Evolutionary conservation across 129 eudicot genomes (phyloP).

Genomic region (Pulicaria dysenterica): DNA sequence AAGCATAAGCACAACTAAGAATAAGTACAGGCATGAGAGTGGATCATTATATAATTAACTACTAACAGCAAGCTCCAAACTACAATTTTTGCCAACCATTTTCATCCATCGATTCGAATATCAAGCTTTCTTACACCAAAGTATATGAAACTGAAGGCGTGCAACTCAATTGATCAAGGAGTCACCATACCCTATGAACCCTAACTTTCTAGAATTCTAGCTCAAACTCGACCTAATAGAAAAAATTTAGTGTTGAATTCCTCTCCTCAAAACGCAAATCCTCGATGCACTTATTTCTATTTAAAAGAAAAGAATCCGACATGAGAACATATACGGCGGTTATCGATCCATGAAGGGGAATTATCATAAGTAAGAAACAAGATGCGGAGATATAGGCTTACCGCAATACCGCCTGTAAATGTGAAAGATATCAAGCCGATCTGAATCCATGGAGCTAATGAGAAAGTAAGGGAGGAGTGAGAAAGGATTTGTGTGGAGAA

Average conservation of each 20-base stretch:
- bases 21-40: not conserved
- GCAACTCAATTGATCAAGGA: not conserved
- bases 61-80: constrained; percentile 10
- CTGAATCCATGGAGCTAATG: constrained; percentile 44
- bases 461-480: not conserved
- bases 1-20: too few relatives aligned
- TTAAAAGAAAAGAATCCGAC: constrained; percentile 6
- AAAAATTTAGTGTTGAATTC: not conserved
- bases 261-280: not conserved
- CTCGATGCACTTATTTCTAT: not conserved
- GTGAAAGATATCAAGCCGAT: constrained; percentile 44
- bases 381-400: constrained; percentile 16
- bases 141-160: not conserved
- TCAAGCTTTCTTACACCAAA: not conserved
- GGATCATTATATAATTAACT: not conserved
- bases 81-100: not conserved
- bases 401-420: constrained; percentile 61
- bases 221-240: not conserved
- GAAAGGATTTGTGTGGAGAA: not conserved
- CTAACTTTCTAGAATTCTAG: constrained; percentile 14
- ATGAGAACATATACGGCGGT: not conserved
- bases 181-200: not conserved
- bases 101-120: not conserved
- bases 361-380: not conserved
- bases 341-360: constrained; percentile 6